A percentile compares a stretch with the other conserved stretches of the same genome.
Conservation (phyloP, 768 basidiomycete genomes). For the Lactifluus subvellereus region DNA sequence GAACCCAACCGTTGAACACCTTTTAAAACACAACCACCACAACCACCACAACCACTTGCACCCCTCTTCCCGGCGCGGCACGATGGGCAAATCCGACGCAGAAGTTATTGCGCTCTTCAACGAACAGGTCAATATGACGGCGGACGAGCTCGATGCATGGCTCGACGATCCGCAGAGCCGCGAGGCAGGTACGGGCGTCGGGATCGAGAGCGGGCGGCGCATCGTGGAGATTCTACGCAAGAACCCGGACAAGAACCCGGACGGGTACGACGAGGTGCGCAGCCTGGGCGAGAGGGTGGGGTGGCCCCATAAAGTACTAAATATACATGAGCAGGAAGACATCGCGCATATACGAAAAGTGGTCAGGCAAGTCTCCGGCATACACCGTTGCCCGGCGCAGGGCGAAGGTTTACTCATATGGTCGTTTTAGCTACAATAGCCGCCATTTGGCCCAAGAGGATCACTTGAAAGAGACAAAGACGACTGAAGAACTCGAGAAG, state of each 20-base stretch:
- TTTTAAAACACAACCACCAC: no score
- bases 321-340: constrained; percentile 25
- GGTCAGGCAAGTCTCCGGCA: constrained; percentile 27
- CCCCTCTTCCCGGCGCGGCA: not conserved
- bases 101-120: constrained; percentile 32
- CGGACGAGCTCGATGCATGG: constrained; percentile 33
- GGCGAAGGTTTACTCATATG: not conserved
- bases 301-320: not conserved
- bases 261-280: constrained; percentile 30
- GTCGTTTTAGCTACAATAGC: constrained; percentile 27
- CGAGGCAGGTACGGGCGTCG: constrained; percentile 32
- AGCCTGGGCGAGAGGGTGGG: no score
- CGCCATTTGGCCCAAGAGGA: constrained; percentile 33
- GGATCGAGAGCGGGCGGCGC: constrained; percentile 32
- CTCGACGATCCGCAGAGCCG: constrained; percentile 30
- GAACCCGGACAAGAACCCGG: constrained; percentile 31
- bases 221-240: constrained; percentile 33
- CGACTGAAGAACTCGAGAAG: constrained; percentile 30
- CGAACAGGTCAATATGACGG: constrained; percentile 31
- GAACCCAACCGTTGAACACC: no score
- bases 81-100: constrained; percentile 30
- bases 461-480: constrained; percentile 31
- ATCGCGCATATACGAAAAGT: constrained; percentile 34
- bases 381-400: no score
- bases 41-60: no score